Evolutionary conservation across 805 yeast genomes (phyloP), one percentile per base, ranked within the genome.

Genomic region (Candida caryicola): DNA sequence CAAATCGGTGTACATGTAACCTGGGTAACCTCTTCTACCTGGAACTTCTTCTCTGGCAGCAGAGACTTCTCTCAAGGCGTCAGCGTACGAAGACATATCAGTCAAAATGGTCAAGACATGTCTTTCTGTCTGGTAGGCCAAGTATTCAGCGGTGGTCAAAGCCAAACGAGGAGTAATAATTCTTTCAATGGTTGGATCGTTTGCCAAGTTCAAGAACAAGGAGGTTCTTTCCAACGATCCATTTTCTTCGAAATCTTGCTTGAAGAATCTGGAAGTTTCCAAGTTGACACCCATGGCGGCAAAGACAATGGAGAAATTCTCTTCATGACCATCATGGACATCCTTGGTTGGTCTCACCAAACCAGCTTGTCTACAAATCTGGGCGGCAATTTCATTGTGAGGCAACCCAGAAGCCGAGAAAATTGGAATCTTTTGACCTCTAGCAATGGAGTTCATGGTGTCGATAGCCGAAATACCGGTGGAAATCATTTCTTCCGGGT

Each of bases 21-120:
- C 99, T 49, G 99, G 99, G 70, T 93, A 93, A 77, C 99, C 99
- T 82, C 99, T 89, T 80, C 99, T 89, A 77, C 99, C 99, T 62
- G 99, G 99, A 33, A 93, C 99, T 73, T 95, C 99, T 72, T 93
- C 99, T 77, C 99, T 89, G 34, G 99, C 99, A 45, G 99, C 99
- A 47, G 97, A 89, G 36, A 93, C 99, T 74, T 93, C 99, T 82
- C 99, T 90, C 62, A 93, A 75, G 29, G 99, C 99, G 66, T 93
- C 99, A 29, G 99, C 99, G 64, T 93, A 93, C n/a, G 99, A 93
- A 18, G 97, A 88, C 99, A 93, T 93, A 73, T 93, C 99, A 35
- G 99, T 95, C 63, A 93, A 79, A 59, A 93, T 91, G 37, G 98
- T 93, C 71, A 93, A 80, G 37, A 93, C 99, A 66, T 93, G 99